A percentile compares a stretch with the other conserved stretches of the same genome.
phyloP scores from a whole-genome alignment of 176 grass and related monocot genomes.

The Eragrostis nindensis region DNA sequence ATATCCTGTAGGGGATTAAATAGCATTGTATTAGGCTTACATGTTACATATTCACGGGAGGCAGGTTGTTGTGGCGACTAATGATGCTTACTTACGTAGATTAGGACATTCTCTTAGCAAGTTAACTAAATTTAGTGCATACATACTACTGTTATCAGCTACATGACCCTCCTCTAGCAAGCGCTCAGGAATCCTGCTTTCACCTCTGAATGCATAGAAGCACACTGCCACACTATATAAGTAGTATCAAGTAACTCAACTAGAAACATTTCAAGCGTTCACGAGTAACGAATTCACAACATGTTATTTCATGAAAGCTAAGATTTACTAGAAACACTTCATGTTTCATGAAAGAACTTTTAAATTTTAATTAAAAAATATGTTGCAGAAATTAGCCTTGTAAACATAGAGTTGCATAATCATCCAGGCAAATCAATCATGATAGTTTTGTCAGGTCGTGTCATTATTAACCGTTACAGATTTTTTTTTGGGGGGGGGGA shows the following conservation, averaged over 20 bases:
- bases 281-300: neutral
- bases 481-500: neutral
- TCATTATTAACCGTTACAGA: constrained; percentile 19
- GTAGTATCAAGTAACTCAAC: too few relatives aligned
- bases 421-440: constrained; percentile 1
- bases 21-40: neutral
- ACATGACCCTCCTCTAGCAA: neutral
- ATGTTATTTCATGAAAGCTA: constrained; percentile 17
- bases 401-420: neutral
- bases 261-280: too few relatives aligned
- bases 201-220: neutral
- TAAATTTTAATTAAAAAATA: too few relatives aligned
- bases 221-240: neutral
- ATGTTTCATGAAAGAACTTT: too few relatives aligned
- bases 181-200: neutral
- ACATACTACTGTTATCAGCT: neutral
- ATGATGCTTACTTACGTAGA: neutral
- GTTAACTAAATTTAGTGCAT: neutral
- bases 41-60: neutral
- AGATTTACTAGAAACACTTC: neutral
- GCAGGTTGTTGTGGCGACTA: neutral
- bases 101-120: constrained; percentile 6
- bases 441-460: neutral
- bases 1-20: constrained; percentile 70
- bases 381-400: neutral